A percentile compares a stretch with the other conserved stretches of the same genome.
phyloP scores from a whole-genome alignment of 352 stramenopile genomes.

The Pythium myriotylum region DNA sequence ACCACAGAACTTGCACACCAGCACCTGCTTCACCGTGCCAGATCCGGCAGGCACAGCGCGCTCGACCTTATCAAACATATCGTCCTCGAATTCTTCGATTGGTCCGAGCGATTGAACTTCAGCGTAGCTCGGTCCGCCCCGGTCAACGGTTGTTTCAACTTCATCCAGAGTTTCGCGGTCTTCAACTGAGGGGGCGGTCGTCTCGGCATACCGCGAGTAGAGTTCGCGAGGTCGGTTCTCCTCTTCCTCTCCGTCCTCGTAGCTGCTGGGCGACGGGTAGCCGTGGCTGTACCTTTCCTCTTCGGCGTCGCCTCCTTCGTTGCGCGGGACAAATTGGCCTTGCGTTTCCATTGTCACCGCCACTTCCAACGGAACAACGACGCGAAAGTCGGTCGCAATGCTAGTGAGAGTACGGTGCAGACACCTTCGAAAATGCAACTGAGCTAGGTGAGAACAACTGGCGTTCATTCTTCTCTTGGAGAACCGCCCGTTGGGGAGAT shows the following conservation, averaged over 20 bases:
- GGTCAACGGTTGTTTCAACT: conserved; percentile 1
- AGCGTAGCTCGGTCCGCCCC: neutral
- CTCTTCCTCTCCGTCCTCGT: conserved; percentile 1
- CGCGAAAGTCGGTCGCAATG: neutral
- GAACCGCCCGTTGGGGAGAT: no score
- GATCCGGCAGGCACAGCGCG: neutral
- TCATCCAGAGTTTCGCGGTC: conserved; percentile 4
- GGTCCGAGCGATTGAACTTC: conserved; percentile 21
- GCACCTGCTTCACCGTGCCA: conserved; percentile 13
- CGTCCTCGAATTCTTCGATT: conserved; percentile 23
- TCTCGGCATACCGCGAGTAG: neutral
- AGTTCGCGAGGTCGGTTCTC: conserved; percentile 1
- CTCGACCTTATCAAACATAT: conserved; percentile 21
- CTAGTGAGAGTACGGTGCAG: neutral
- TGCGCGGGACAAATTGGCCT: neutral
- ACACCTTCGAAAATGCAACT: conserved; percentile 12
- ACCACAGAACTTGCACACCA: conserved; percentile 26
- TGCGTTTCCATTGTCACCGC: conserved; percentile 10
- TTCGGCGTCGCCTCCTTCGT: conserved; percentile 1
- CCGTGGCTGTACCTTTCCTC: neutral
- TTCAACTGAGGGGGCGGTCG: neutral
- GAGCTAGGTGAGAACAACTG: neutral
- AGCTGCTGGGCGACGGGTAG: neutral
- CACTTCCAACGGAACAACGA: conserved; percentile 10
- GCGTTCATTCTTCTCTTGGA: no score